These are phyloP conservation scores for Amaranthus hypochondriacus DNA, from an alignment of 148 eudicot genomes.

Conservation along the genomic window DNA sequence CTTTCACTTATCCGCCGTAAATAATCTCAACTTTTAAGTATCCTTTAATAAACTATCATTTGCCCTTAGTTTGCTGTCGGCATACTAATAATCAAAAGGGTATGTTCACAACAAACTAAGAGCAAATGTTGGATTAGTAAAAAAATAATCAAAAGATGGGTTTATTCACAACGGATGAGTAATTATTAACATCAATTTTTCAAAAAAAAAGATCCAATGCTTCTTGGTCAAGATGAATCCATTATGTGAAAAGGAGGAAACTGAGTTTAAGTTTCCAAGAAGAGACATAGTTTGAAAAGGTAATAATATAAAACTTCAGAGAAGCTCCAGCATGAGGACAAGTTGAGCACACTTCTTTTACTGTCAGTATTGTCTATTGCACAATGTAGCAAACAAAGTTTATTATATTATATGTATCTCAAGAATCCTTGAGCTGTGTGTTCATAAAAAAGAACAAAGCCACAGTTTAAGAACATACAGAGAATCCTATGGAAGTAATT, in stretches of 20 bases:
- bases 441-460: slow-evolving; percentile 6
- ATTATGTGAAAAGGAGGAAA: background rate
- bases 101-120: no score
- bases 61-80: no score
- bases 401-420: background rate
- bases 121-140: no score
- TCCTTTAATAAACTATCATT: no score
- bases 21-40: no score
- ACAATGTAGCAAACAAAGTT: slow-evolving; percentile 5
- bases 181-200: no score
- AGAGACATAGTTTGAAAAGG: background rate
- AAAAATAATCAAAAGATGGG: no score
- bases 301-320: background rate
- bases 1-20: no score
- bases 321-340: slow-evolving; percentile 11
- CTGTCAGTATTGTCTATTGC: slow-evolving; percentile 12
- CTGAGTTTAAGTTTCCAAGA: slow-evolving; percentile 15
- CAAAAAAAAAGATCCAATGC: background rate
- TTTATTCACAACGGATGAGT: no score
- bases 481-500: slow-evolving; percentile 13
- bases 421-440: slow-evolving; percentile 5
- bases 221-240: slow-evolving; percentile 1
- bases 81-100: no score
- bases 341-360: slow-evolving; percentile 11
- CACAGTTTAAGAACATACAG: slow-evolving; percentile 5